Evolutionary conservation across 2,329 filamentous ascomycete genomes (phyloP).

Genomic region (Clarireedia paspali): DNA sequence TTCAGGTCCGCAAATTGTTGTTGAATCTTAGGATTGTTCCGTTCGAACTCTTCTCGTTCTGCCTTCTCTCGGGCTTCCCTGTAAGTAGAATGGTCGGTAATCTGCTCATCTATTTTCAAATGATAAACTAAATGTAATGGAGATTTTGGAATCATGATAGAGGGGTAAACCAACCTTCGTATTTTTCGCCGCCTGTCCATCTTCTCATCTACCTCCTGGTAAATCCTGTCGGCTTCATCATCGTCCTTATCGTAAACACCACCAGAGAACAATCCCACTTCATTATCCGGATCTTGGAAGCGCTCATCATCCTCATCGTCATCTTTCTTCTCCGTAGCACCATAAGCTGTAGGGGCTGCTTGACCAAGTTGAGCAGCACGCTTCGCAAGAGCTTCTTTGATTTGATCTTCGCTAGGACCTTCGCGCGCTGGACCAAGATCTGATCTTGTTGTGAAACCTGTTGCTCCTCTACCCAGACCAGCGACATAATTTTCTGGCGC

Average conservation of each 20-base stretch:
- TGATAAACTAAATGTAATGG: slow-evolving; percentile 58
- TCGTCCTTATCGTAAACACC: slow-evolving; percentile 97
- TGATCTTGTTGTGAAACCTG: slow-evolving; percentile 94
- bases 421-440: slow-evolving; percentile 92
- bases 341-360: slow-evolving; percentile 66
- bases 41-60: slow-evolving; percentile 91
- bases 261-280: slow-evolving; percentile 89
- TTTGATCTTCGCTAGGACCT: slow-evolving; percentile 94
- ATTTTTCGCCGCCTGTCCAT: slow-evolving; percentile 86
- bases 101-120: slow-evolving; percentile 61
- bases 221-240: slow-evolving; percentile 94
- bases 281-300: slow-evolving; percentile 95
- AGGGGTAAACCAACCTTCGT: slow-evolving; percentile 64
- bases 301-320: slow-evolving; percentile 71
- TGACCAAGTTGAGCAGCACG: slow-evolving; percentile 75
- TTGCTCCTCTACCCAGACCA: slow-evolving; percentile 93
- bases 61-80: slow-evolving; percentile 91
- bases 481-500: slow-evolving; percentile 87
- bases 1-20: slow-evolving; percentile 97
- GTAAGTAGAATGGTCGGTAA: slow-evolving; percentile 63
- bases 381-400: slow-evolving; percentile 94
- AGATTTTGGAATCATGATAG: slow-evolving; percentile 21
- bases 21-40: slow-evolving; percentile 95
- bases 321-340: slow-evolving; percentile 43
- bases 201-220: slow-evolving; percentile 90